Conservation (phyloP, 2,329 filamentous ascomycete species). For the Neoarthrinium moseri region DNA sequence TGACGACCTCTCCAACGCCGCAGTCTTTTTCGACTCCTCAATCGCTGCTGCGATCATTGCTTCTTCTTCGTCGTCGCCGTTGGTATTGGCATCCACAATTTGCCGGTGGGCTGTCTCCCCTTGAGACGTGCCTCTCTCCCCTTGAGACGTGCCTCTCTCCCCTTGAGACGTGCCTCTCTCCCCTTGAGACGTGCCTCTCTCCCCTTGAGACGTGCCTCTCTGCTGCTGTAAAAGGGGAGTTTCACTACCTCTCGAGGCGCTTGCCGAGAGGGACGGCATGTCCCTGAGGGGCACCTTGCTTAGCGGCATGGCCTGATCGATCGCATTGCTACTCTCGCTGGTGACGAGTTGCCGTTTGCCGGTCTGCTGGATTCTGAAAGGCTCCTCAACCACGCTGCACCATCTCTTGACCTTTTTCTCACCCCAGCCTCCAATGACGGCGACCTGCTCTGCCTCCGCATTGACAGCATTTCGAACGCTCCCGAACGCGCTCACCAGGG, state of each 20-base stretch:
- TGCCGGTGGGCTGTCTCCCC: conserved; percentile 30
- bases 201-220: conserved; percentile 18
- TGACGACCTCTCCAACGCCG: conserved; percentile 25
- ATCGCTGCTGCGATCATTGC: conserved; percentile 47
- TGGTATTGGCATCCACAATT: conserved; percentile 35
- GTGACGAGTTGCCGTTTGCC: conserved; percentile 43
- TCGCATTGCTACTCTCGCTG: conserved; percentile 21
- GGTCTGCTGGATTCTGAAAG: conserved; percentile 74
- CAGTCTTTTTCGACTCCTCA: conserved; percentile 43
- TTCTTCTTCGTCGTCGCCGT: conserved; percentile 48
- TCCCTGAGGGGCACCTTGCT: conserved; percentile 40
- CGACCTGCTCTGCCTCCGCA: conserved; percentile 81
- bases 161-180: conserved; percentile 14
- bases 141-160: conserved; percentile 18
- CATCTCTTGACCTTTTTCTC: conserved; percentile 91
- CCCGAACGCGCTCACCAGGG: conserved; percentile 88
- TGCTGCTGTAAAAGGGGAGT: conserved; percentile 18
- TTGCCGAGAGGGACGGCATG: conserved; percentile 29
- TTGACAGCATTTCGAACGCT: conserved; percentile 85
- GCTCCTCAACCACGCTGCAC: conserved; percentile 78
- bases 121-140: conserved; percentile 14
- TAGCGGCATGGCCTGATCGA: conserved; percentile 38
- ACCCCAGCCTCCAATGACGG: conserved; percentile 86
- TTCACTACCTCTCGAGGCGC: conserved; percentile 18
- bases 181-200: too few relatives aligned